These are phyloP conservation scores for Ceratocystis eucalypticola DNA, from an alignment of 2,329 filamentous ascomycete species.

Conservation along the genomic window DNA sequence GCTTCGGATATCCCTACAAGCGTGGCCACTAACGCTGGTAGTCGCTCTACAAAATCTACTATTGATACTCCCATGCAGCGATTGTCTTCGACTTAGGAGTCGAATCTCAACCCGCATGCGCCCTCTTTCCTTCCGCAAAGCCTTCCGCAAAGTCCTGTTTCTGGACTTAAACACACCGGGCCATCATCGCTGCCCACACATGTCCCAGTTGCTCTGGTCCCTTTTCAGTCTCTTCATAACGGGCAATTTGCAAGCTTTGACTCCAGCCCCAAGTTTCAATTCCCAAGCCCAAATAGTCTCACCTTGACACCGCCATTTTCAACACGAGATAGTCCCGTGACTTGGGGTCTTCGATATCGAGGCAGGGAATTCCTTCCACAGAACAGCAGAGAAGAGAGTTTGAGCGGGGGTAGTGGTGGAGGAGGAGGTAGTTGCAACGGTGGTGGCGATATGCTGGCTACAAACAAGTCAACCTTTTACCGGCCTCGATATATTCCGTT, in stretches of 20 bases:
- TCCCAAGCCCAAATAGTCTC: background rate
- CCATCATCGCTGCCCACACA: background rate
- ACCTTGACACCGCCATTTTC: background rate
- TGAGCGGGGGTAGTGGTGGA: background rate
- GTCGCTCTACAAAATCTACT: background rate
- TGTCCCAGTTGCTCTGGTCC: background rate
- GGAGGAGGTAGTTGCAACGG: background rate
- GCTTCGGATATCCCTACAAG: background rate
- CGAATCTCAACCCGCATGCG: conserved; percentile 42
- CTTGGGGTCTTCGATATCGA: background rate
- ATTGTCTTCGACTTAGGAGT: conserved; percentile 29
- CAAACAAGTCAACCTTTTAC: conserved; percentile 4
- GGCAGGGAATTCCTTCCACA: background rate
- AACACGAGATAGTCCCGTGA: background rate
- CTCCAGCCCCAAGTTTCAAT: conserved; percentile 1
- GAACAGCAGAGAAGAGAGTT: background rate
- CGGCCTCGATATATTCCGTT: conserved; percentile 15
- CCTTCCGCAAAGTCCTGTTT: background rate
- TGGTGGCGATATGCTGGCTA: background rate
- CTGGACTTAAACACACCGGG: background rate
- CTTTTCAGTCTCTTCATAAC: background rate
- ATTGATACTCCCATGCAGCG: background rate
- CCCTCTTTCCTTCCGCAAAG: conserved; percentile 40
- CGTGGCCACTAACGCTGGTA: background rate
- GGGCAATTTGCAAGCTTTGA: background rate